phyloP scores from a whole-genome alignment of 2,329 filamentous ascomycete species.

The Fusarium ambrosium region DNA sequence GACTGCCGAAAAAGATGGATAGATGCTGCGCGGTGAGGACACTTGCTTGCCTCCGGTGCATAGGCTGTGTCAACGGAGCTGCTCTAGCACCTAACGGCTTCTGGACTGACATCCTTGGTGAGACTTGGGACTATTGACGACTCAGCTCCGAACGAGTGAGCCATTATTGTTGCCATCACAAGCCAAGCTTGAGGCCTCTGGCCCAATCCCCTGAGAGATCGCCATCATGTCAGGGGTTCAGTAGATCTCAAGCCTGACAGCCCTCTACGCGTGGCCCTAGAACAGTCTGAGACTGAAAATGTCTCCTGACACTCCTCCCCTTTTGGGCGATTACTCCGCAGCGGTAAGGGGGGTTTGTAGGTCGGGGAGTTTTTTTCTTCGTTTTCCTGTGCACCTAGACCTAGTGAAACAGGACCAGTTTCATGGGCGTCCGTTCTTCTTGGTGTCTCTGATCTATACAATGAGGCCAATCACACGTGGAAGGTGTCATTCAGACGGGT shows the following conservation, averaged over 20 bases:
- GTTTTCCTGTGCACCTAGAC: conserved; percentile 14
- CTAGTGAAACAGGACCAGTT: conserved; percentile 44
- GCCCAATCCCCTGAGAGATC: conserved; percentile 40
- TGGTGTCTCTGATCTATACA: conserved; percentile 8
- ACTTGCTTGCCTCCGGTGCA: conserved; percentile 11
- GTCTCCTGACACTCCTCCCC: conserved; percentile 37
- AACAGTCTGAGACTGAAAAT: conserved; percentile 25
- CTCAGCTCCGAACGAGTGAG: conserved; percentile 25
- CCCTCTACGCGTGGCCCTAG: conserved; percentile 14
- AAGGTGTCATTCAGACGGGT: conserved; percentile 10
- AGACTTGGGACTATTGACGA: conserved; percentile 22
- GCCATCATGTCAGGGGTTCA: conserved; percentile 27
- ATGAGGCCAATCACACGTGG: conserved; percentile 30
- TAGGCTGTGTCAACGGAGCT: conserved; percentile 22
- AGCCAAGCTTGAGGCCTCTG: conserved; percentile 23
- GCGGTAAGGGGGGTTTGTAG: conserved; percentile 14
- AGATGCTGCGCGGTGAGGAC: conserved; percentile 14
- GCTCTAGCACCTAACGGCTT: conserved; percentile 5
- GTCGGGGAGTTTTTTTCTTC: conserved; percentile 24
- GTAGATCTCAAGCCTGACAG: conserved; percentile 34
- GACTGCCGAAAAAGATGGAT: conserved; percentile 29
- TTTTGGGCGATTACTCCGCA: conserved; percentile 28
- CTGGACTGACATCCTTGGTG: conserved; percentile 19
- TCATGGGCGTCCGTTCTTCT: conserved; percentile 31
- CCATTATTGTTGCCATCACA: conserved; percentile 26